Evolutionary conservation across 176 grass and related monocot species (phyloP).

Genomic region (Microstegium vimineum): DNA sequence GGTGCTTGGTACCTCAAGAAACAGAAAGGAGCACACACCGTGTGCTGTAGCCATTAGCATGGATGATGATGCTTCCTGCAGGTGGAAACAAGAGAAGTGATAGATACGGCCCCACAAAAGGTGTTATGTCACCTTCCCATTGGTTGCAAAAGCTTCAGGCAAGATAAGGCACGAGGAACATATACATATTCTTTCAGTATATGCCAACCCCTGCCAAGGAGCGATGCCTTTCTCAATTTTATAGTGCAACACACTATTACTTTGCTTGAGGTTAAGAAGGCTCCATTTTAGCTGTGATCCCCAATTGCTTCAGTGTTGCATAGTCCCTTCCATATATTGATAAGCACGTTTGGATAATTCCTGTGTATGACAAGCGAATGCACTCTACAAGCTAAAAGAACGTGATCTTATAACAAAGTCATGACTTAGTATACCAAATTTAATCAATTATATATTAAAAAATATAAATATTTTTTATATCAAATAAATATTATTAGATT

Average conservation of each 20-base stretch:
- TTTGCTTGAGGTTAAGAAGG: background rate
- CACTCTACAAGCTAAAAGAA: background rate
- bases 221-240: background rate
- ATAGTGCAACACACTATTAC: background rate
- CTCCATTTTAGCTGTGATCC: background rate
- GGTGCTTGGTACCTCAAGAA: background rate
- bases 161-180: conserved; percentile 46
- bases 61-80: background rate
- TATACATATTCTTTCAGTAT: conserved; percentile 36
- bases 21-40: background rate
- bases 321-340: background rate
- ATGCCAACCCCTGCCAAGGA: conserved; percentile 9
- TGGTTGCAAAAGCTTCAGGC: conserved; percentile 23
- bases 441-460: too few species aligned
- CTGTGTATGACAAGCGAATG: background rate
- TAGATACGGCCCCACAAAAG: conserved; percentile 35
- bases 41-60: background rate
- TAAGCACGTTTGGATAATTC: background rate
- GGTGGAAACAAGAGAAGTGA: conserved; percentile 16
- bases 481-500: too few species aligned
- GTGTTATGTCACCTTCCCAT: conserved; percentile 19
- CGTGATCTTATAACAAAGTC: too few species aligned
- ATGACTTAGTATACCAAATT: too few species aligned
- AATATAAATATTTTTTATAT: too few species aligned
- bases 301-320: background rate